These are phyloP conservation scores for Barnettozyma pratensis DNA, from an alignment of 805 yeast genomes.

Conservation along the genomic window DNA sequence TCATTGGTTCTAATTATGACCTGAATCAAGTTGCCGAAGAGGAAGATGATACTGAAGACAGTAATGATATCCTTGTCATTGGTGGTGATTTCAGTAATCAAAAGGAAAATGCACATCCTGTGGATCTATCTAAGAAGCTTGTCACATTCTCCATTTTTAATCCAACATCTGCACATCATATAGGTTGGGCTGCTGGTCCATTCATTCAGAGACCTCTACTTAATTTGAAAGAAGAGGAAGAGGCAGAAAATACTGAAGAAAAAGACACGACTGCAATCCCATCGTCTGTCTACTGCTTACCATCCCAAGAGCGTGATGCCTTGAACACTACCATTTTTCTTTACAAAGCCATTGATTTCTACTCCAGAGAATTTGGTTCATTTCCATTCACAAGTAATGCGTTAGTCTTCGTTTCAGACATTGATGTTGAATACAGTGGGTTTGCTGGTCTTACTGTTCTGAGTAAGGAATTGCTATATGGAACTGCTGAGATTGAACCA, in stretches of 20 bases:
- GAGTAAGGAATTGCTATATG: conserved; percentile 59
- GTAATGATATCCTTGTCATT: conserved; percentile 53
- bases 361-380: conserved; percentile 84
- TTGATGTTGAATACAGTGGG: conserved; percentile 44
- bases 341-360: conserved; percentile 75
- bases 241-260: conserved; percentile 26
- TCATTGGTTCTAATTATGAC: conserved; percentile 29
- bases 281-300: conserved; percentile 57
- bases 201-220: conserved; percentile 61
- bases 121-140: conserved; percentile 68
- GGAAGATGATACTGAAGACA: conserved; percentile 26
- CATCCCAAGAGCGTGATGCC: conserved; percentile 52
- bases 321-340: conserved; percentile 72
- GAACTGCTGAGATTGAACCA: conserved; percentile 74
- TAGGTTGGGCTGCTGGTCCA: conserved; percentile 93
- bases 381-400: conserved; percentile 85
- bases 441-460: conserved; percentile 72
- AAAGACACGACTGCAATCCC: conserved; percentile 41
- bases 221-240: conserved; percentile 34
- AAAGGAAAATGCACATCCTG: conserved; percentile 69
- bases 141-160: conserved; percentile 69
- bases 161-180: conserved; percentile 89
- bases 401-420: conserved; percentile 63
- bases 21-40: conserved; percentile 27
- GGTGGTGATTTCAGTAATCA: conserved; percentile 66